These are phyloP conservation scores for Phytophthora constricta DNA, from an alignment of 352 stramenopile genomes.

Conservation along the genomic window DNA sequence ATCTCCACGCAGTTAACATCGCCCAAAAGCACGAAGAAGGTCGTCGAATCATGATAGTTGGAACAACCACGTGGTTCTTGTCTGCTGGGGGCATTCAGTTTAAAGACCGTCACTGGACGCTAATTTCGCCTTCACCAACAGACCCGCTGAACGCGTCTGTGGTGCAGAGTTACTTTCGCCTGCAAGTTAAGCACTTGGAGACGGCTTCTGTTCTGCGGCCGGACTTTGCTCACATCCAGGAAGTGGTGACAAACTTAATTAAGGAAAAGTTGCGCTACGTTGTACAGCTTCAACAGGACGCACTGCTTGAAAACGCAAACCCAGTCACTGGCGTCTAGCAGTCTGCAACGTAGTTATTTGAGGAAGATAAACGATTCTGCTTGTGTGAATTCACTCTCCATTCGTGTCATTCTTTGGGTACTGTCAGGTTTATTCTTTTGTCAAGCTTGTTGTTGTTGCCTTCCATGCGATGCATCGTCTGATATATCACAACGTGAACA, in stretches of 20 bases:
- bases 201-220: slow-evolving; percentile 5
- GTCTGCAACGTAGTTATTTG: too few species aligned
- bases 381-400: too few species aligned
- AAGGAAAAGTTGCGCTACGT: slow-evolving; percentile 24
- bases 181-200: slow-evolving; percentile 27
- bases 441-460: too few species aligned
- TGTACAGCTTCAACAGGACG: slow-evolving; percentile 26
- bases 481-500: too few species aligned
- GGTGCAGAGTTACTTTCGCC: slow-evolving; percentile 30
- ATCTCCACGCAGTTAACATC: slow-evolving; percentile 32
- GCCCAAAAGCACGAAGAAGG: slow-evolving; percentile 33
- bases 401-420: too few species aligned
- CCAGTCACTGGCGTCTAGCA: neutral
- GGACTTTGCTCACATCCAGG: slow-evolving; percentile 20
- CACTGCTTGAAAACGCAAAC: slow-evolving; percentile 14
- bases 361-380: too few species aligned
- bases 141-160: slow-evolving; percentile 22
- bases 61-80: slow-evolving; percentile 33
- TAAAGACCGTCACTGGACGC: slow-evolving; percentile 37
- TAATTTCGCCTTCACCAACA: slow-evolving; percentile 25
- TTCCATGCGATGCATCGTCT: too few species aligned
- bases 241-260: slow-evolving; percentile 29
- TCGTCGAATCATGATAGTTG: slow-evolving; percentile 28
- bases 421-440: too few species aligned
- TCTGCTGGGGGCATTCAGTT: slow-evolving; percentile 35